Conservation (phyloP, 768 basidiomycete species). For the Floccularia luteovirens region DNA sequence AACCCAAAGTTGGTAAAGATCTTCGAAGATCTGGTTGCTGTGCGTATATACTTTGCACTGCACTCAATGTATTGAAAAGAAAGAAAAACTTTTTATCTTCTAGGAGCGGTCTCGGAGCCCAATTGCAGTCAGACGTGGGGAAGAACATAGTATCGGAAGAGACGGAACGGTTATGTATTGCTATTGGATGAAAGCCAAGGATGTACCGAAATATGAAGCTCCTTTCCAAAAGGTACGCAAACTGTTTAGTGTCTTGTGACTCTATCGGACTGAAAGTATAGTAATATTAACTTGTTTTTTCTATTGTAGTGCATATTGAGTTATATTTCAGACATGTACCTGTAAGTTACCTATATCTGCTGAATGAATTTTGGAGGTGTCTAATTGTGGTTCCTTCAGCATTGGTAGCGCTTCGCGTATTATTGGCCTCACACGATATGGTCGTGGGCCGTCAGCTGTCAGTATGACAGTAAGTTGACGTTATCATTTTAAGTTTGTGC, state of each 20-base stretch:
- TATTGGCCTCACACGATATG: conserved; percentile 42
- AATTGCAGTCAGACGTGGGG: conserved; percentile 53
- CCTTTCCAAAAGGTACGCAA: conserved; percentile 67
- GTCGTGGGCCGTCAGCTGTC: conserved; percentile 39
- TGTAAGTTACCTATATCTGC: conserved; percentile 40
- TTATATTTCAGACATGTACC: conserved; percentile 72
- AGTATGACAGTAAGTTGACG: conserved; percentile 56
- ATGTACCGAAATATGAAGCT: conserved; percentile 56
- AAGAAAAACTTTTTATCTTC: neutral
- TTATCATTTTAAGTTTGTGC: neutral
- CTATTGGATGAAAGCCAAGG: conserved; percentile 78
- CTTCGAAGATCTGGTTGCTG: conserved; percentile 20
- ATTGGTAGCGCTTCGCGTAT: conserved; percentile 46
- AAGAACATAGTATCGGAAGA: conserved; percentile 27
- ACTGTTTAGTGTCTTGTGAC: conserved; percentile 3
- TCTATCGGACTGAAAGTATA: too few species aligned
- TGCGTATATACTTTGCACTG: conserved; percentile 8
- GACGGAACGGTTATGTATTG: conserved; percentile 47
- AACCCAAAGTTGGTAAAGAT: conserved; percentile 24
- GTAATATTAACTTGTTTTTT: conserved; percentile 1
- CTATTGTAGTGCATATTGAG: conserved; percentile 71
- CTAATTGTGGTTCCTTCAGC: conserved; percentile 26
- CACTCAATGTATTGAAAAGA: neutral
- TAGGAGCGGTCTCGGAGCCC: conserved; percentile 68
- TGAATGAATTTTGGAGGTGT: neutral